Base-by-base conservation (phyloP, 257 asterid genomes). In the Solanum neorickii region DNA sequence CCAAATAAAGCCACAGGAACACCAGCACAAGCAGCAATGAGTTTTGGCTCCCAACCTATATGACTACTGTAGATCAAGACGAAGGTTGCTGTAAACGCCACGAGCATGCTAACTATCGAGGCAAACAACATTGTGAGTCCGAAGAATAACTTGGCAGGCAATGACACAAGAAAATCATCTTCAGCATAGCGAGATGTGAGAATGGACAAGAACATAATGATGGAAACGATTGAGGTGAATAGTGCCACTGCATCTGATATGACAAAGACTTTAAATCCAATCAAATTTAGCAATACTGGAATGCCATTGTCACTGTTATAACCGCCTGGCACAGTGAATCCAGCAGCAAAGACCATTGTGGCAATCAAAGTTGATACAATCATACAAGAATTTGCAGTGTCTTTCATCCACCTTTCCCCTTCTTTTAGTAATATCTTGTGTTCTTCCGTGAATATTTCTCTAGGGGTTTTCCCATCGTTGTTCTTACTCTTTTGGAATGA, bases 301-400 rank as follows among this genome's bases (percentile, higher is more conserved):
- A 59, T 33, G 1, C 94, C 93, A 46, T 66, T 46, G 0, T 46
- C 84, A 0, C 9, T 33, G 7, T 72, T 72, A 56, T 87, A 88
- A 41, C 94, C 93, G 3, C 94, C 92, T 2, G 93, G 91, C 8
- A 89, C 85, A 0, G 93, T 89, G 77, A 92, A 92, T 6, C 87
- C 87, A 8, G 94, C 90, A 9, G 94, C 90, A 46, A 90, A 92
- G 47, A 75, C 88, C 39, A 92, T 90, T 3, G 91, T 91, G 60
- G 92, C 77, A 18, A 89, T 92, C 16, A 90, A 85, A 47, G 91
- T 88, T 35, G 91, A 88, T 1, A 73, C 91, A 16, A 92, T 76
- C 94, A 90, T 89, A 70, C 92, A 90, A 14, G 90, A 90, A 69
- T 84, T 90, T 5, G 90, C 90, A 3, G 92, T 92, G 41, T 88